Percentiles rank a stretch among this genome's conserved stretches.
Conservation (phyloP, 306 rosid genomes). For the Geum urbanum region DNA sequence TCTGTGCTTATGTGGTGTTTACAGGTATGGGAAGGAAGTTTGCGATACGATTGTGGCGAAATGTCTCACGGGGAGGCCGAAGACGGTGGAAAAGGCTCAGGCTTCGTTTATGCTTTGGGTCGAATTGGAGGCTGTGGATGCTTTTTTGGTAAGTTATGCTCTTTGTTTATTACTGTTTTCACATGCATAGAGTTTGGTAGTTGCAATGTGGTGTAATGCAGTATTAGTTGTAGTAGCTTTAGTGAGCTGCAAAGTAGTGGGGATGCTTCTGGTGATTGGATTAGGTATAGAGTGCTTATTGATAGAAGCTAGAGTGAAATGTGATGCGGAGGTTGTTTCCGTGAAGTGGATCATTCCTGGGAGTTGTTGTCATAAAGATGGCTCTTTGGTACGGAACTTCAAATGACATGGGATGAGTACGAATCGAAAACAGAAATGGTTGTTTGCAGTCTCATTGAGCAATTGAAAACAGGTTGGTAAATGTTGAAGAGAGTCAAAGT, state of each 20-base stretch:
- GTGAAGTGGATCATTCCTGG: not conserved
- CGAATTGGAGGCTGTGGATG: conserved; percentile 94
- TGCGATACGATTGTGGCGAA: conserved; percentile 90
- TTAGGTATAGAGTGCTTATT: not conserved
- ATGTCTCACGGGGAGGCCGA: conserved; percentile 95
- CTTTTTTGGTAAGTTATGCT: conserved; percentile 60
- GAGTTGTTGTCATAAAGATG: not conserved
- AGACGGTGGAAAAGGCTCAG: conserved; percentile 99
- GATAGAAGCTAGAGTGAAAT: not conserved
- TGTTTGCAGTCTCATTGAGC: not conserved
- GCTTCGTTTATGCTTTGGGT: conserved; percentile 91
- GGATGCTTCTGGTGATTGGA: not conserved
- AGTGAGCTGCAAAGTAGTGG: not conserved
- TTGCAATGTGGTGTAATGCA: not conserved
- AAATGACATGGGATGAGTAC: not conserved
- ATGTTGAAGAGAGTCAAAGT: not conserved
- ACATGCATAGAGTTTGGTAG: not conserved
- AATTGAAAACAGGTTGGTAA: not conserved
- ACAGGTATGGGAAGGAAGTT: conserved; percentile 78
- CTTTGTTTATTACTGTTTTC: conserved; percentile 7
- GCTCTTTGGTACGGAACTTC: not conserved
- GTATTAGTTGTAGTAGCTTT: not conserved
- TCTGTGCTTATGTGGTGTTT: not conserved
- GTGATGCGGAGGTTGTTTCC: not conserved
- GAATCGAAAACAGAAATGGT: no score